A percentile compares a stretch with the other conserved stretches of the same genome.
phyloP scores from a whole-genome alignment of 495 filamentous ascomycete genomes.

The Trichocladium antarcticum region DNA sequence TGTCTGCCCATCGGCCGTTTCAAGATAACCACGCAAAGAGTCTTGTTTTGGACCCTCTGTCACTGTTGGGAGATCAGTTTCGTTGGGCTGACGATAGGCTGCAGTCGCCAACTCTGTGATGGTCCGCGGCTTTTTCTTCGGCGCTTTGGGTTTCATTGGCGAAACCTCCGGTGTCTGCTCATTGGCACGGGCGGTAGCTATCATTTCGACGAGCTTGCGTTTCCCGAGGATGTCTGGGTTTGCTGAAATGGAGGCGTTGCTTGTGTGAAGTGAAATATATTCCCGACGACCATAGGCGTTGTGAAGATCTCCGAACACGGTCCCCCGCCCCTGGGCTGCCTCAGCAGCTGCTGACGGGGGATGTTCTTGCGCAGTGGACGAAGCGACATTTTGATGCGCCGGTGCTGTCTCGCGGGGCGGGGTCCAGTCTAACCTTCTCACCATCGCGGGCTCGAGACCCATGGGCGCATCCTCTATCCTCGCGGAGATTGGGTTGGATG shows the following conservation, averaged over 20 bases:
- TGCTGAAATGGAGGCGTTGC: not conserved
- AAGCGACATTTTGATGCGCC: slow-evolving; percentile 8
- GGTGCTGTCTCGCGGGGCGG: slow-evolving; percentile 34
- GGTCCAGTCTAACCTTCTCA: slow-evolving; percentile 48
- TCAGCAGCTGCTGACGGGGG: slow-evolving; percentile 12
- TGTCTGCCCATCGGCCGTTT: slow-evolving; percentile 1
- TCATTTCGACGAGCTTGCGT: slow-evolving; percentile 41
- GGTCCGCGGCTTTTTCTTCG: slow-evolving; percentile 66
- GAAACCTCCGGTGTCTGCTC: slow-evolving; percentile 18
- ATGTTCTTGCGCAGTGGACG: slow-evolving; percentile 23
- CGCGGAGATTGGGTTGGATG: not conserved
- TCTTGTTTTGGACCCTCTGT: slow-evolving; percentile 15
- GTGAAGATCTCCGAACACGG: slow-evolving; percentile 27
- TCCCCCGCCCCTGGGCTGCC: slow-evolving; percentile 5
- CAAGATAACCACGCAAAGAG: slow-evolving; percentile 27
- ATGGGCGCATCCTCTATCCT: slow-evolving; percentile 16
- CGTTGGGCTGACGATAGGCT: slow-evolving; percentile 45
- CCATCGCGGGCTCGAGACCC: slow-evolving; percentile 38
- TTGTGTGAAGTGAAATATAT: not conserved
- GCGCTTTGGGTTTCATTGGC: slow-evolving; percentile 43
- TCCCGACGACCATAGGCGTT: slow-evolving; percentile 23
- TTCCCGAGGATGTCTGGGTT: slow-evolving; percentile 31
- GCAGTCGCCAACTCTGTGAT: slow-evolving; percentile 78
- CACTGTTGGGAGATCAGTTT: not conserved
- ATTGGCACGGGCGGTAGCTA: slow-evolving; percentile 22